These are phyloP conservation scores for Mycosphaerella arachidis DNA, from an alignment of 2,329 filamentous ascomycete genomes.

Conservation along the genomic window DNA sequence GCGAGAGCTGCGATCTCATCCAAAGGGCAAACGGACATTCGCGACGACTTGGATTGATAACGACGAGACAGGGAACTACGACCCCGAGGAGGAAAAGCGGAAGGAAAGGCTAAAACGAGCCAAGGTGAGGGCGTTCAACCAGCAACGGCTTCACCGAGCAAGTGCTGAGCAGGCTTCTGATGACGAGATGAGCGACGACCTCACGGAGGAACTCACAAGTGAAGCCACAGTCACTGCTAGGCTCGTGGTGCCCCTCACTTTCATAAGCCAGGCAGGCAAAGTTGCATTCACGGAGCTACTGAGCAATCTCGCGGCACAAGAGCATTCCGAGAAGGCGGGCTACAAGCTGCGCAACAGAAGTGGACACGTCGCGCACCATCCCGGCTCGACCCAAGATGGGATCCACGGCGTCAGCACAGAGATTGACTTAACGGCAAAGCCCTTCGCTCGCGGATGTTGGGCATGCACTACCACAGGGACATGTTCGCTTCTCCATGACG, in stretches of 20 bases:
- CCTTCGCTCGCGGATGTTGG: conserved; percentile 17
- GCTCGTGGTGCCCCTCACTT: not conserved
- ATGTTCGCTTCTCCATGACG: conserved; percentile 36
- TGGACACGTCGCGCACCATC: not conserved
- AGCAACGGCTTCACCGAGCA: not conserved
- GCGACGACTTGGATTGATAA: conserved; percentile 2
- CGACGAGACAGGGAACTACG: conserved; percentile 3
- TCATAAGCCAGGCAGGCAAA: not conserved
- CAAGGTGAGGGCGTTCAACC: not conserved
- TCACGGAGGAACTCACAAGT: not conserved
- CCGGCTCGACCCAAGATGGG: not conserved
- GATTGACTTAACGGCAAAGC: conserved; percentile 14
- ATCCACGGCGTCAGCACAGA: not conserved
- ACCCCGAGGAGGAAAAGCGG: conserved; percentile 1
- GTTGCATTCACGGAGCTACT: not conserved
- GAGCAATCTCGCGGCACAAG: not conserved
- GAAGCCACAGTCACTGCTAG: not conserved
- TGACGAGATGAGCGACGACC: not conserved
- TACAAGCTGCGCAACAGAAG: conserved; percentile 1
- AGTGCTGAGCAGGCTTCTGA: not conserved
- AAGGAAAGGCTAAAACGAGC: not conserved
- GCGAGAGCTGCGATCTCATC: not conserved
- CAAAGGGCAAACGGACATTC: not conserved
- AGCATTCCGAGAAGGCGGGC: not conserved
- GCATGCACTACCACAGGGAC: conserved; percentile 7